Conservation (phyloP, 176 grass and related monocot genomes). For the Carex parvula region DNA sequence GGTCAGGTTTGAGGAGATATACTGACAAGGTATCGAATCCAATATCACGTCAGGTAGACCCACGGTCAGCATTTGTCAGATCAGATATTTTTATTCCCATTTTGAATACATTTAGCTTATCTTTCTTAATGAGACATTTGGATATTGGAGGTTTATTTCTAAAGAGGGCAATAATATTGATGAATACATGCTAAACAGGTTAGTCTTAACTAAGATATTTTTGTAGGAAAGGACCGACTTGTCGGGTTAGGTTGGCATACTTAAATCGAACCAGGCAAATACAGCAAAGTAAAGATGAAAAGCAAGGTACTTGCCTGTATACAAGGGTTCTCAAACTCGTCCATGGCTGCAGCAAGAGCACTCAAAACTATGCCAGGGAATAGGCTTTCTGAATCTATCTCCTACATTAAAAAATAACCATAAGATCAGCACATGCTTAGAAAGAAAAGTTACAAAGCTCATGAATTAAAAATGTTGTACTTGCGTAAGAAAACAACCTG, state of each 20-base stretch:
- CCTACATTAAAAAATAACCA: constrained; percentile 31
- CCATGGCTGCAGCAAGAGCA: constrained; percentile 72
- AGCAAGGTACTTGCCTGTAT: constrained; percentile 53
- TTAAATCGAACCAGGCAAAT: constrained; percentile 12
- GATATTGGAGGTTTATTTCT: background rate
- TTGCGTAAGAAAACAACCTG: background rate
- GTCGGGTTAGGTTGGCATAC: background rate
- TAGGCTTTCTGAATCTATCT: constrained; percentile 66
- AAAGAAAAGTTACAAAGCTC: constrained; percentile 4
- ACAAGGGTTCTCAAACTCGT: constrained; percentile 89
- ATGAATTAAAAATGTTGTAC: background rate
- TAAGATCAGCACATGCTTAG: constrained; percentile 4
- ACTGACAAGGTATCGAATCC: background rate
- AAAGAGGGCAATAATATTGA: background rate
- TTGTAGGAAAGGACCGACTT: background rate
- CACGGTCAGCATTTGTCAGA: background rate
- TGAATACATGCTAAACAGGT: background rate
- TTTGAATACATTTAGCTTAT: background rate
- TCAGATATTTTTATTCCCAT: background rate
- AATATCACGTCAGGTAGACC: background rate
- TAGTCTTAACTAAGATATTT: background rate
- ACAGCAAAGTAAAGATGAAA: constrained; percentile 4
- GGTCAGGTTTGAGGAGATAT: background rate
- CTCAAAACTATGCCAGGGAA: constrained; percentile 67
- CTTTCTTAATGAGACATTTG: background rate